Evolutionary conservation across 176 grass and related monocot species (phyloP).

Genomic region (Pontederia crassipes): DNA sequence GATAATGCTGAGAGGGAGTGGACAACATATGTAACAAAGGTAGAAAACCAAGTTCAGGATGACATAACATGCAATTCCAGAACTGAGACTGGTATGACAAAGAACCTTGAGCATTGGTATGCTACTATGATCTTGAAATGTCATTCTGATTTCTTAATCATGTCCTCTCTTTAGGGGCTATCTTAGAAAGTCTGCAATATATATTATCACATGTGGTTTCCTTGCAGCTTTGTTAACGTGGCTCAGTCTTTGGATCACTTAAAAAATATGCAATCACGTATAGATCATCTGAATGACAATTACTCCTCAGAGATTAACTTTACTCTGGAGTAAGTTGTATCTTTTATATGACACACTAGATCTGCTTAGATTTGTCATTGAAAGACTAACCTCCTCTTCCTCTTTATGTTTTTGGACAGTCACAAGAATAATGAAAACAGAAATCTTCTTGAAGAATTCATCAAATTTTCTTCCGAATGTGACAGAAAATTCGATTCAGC

Average conservation of each 20-base stretch:
- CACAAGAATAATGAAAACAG: constrained; percentile 35
- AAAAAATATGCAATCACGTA: constrained; percentile 39
- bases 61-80: constrained; percentile 27
- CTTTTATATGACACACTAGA: neutral
- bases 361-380: too few species aligned
- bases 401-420: constrained; percentile 33
- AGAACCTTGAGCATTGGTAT: constrained; percentile 45
- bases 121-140: constrained; percentile 7
- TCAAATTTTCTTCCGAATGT: constrained; percentile 29
- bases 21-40: constrained; percentile 25
- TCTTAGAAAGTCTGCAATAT: too few species aligned
- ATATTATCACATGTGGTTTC: constrained; percentile 15
- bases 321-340: constrained; percentile 40
- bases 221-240: constrained; percentile 43
- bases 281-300: constrained; percentile 36
- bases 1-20: constrained; percentile 31
- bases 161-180: constrained; percentile 14
- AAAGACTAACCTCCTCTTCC: neutral
- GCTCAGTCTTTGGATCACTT: constrained; percentile 41
- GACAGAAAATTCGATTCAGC: constrained; percentile 31
- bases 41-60: constrained; percentile 31
- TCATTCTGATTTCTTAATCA: constrained; percentile 1
- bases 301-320: constrained; percentile 32
- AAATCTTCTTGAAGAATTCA: constrained; percentile 34
- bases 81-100: constrained; percentile 32